Percentiles rank a stretch among this genome's conserved stretches.
phyloP scores from a whole-genome alignment of 805 yeast species.

The Yarrowia phangngaensis region DNA sequence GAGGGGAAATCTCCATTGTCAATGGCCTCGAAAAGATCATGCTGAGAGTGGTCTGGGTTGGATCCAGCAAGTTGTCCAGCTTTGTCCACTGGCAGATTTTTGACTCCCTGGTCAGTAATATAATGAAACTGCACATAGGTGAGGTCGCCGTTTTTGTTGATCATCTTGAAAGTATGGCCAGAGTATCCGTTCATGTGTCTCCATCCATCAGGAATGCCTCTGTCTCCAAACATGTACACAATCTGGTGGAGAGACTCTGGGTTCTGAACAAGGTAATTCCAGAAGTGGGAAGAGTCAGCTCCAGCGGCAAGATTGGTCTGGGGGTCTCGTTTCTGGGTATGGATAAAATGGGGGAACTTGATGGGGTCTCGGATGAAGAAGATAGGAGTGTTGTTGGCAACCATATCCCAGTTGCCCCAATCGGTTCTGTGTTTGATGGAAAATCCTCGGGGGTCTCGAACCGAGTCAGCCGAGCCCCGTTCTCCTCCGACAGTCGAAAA shows the following conservation, averaged over 20 bases:
- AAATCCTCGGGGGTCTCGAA: constrained; percentile 85
- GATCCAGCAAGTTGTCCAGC: constrained; percentile 52
- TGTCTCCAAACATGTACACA: constrained; percentile 66
- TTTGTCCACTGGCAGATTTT: constrained; percentile 41
- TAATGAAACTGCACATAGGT: constrained; percentile 74
- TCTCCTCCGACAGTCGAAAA: constrained; percentile 90
- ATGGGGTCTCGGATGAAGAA: constrained; percentile 81
- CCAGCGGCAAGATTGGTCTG: constrained; percentile 59
- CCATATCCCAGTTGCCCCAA: constrained; percentile 81
- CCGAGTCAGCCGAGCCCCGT: constrained; percentile 73
- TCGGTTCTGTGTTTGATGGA: constrained; percentile 76
- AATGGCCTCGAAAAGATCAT: constrained; percentile 74
- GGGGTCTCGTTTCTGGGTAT: constrained; percentile 84
- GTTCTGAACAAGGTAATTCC: constrained; percentile 75
- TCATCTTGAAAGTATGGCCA: constrained; percentile 80
- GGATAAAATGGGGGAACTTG: constrained; percentile 84
- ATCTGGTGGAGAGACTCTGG: constrained; percentile 75
- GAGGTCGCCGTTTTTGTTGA: constrained; percentile 66
- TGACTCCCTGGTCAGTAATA: constrained; percentile 59
- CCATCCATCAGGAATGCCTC: constrained; percentile 75
- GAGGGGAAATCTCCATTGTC: constrained; percentile 74
- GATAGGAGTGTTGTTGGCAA: constrained; percentile 80
- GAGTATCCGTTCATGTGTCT: constrained; percentile 82
- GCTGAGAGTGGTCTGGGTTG: constrained; percentile 78
- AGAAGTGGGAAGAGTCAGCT: constrained; percentile 68